phyloP scores from a whole-genome alignment of 805 yeast genomes.

The Ogataea methylovora region DNA sequence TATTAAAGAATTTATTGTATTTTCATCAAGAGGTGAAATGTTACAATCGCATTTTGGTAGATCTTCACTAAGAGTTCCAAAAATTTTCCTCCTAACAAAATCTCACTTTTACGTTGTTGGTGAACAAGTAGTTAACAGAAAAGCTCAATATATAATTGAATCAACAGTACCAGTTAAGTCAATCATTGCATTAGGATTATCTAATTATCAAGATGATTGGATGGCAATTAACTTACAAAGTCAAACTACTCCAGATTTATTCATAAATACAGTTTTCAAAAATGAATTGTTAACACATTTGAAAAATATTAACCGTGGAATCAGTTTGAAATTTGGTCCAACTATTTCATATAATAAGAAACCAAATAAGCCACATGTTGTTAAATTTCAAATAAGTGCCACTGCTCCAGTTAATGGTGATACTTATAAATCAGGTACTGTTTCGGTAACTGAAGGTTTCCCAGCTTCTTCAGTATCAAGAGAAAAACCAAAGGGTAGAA shows the following conservation, averaged over 20 bases:
- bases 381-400: slow-evolving; percentile 62
- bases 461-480: slow-evolving; percentile 68
- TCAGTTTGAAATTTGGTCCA: slow-evolving; percentile 60
- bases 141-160: slow-evolving; percentile 53
- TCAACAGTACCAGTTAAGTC: slow-evolving; percentile 49
- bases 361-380: slow-evolving; percentile 69
- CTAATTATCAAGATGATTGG: slow-evolving; percentile 89
- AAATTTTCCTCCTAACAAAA: slow-evolving; percentile 65
- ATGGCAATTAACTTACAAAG: slow-evolving; percentile 58
- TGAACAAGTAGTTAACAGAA: slow-evolving; percentile 55
- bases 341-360: slow-evolving; percentile 82
- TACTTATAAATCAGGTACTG: slow-evolving; percentile 79
- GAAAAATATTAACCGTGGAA: slow-evolving; percentile 48
- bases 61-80: slow-evolving; percentile 71
- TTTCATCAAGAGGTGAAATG: slow-evolving; percentile 77
- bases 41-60: slow-evolving; percentile 86
- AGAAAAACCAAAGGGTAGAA: slow-evolving; percentile 62
- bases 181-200: slow-evolving; percentile 58
- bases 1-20: slow-evolving; percentile 60
- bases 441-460: slow-evolving; percentile 71
- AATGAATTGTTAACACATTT: slow-evolving; percentile 80
- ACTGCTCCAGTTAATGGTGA: slow-evolving; percentile 66
- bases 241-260: slow-evolving; percentile 62
- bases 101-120: slow-evolving; percentile 60
- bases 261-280: slow-evolving; percentile 76